Percentiles rank a stretch among this genome's conserved stretches.
phyloP scores from a whole-genome alignment of 805 yeast species.

The Hanseniaspora thailandica region DNA sequence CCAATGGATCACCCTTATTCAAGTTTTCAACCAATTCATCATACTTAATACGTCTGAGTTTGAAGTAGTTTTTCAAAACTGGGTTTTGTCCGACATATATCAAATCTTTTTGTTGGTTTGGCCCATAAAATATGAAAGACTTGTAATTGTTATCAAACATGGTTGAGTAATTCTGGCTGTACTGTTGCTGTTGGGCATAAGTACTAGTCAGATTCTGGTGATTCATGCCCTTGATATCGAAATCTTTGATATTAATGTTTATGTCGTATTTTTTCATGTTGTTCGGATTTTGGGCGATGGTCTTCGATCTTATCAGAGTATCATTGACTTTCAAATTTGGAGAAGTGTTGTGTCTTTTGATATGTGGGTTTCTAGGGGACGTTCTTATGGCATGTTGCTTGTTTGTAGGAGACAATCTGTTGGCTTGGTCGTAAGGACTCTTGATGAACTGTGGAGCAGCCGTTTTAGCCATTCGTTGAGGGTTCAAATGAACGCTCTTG shows the following conservation, averaged over 20 bases:
- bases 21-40: constrained; percentile 1
- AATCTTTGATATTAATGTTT: neutral
- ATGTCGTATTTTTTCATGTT: constrained; percentile 9
- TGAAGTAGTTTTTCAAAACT: constrained; percentile 7
- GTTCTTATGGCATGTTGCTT: neutral
- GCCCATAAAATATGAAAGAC: constrained; percentile 3
- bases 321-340: neutral
- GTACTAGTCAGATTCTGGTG: neutral
- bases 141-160: neutral
- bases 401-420: neutral
- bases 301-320: neutral
- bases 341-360: neutral
- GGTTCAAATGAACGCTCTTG: neutral
- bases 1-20: neutral
- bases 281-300: neutral
- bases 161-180: neutral
- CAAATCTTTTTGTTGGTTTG: neutral
- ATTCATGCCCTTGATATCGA: neutral
- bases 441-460: neutral
- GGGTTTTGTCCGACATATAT: constrained; percentile 11
- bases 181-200: constrained; percentile 8
- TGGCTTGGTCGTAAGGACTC: neutral
- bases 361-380: neutral
- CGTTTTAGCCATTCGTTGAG: neutral
- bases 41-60: constrained; percentile 5